Conservation (phyloP, 345 rosid genomes). For the Populus euphratica region DNA sequence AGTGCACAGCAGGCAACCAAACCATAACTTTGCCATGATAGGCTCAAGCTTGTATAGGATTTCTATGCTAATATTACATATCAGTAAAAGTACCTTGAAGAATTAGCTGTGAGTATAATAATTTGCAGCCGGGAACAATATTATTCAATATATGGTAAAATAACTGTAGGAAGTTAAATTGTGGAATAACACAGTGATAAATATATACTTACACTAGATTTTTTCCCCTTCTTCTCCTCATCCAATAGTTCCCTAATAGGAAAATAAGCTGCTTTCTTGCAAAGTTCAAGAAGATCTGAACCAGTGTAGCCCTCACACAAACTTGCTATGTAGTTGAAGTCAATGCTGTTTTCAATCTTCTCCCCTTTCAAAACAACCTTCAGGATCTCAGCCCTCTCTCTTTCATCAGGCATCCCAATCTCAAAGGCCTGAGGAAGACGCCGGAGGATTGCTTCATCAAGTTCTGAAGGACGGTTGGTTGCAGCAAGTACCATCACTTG, state of each 20-base stretch:
- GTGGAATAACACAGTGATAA: not conserved
- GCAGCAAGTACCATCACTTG: constrained; percentile 98
- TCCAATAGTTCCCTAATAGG: constrained; percentile 78
- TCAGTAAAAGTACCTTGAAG: not conserved
- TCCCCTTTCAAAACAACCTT: constrained; percentile 83
- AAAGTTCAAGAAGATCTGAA: constrained; percentile 90
- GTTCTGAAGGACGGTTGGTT: constrained; percentile 95
- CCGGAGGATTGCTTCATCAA: constrained; percentile 91
- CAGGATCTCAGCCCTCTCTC: constrained; percentile 72
- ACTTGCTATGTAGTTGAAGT: constrained; percentile 62
- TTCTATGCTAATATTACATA: not conserved
- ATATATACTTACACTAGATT: constrained; percentile 46
- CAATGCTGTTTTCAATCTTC: constrained; percentile 55
- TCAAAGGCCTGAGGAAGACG: constrained; percentile 98
- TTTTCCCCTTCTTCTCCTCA: constrained; percentile 77
- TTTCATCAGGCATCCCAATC: constrained; percentile 79
- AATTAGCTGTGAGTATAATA: too few relatives aligned
- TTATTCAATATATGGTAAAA: too few relatives aligned
- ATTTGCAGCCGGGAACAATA: not conserved
- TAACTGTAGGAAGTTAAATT: too few relatives aligned
- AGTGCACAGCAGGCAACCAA: not conserved
- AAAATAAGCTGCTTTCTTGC: constrained; percentile 95
- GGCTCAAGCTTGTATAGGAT: not conserved
- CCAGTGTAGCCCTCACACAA: constrained; percentile 84
- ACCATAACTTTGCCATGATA: not conserved